These are phyloP conservation scores for Eimeria praecox DNA, from an alignment of 169 alveolate species.

Conservation along the genomic window DNA sequence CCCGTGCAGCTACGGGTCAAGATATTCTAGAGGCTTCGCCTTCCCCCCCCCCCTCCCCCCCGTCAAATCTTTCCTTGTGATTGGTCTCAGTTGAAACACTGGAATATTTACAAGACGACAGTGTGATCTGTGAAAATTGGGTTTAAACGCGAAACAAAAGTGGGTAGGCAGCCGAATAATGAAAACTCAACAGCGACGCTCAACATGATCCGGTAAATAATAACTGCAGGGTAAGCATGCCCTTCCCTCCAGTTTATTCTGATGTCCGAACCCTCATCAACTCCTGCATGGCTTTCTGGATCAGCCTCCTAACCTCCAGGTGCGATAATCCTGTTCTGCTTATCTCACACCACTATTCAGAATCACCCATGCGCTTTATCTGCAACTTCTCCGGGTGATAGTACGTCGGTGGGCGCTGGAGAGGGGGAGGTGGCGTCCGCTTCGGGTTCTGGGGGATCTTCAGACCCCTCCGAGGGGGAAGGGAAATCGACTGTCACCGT, in stretches of 20 bases:
- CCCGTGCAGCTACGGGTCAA: not conserved
- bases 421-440: not conserved
- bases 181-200: not conserved
- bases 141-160: not conserved
- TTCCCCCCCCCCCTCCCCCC: too few species aligned
- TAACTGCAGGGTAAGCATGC: not conserved
- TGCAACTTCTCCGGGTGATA: not conserved
- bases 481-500: conserved; percentile 2
- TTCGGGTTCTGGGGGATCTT: conserved; percentile 61
- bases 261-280: not conserved
- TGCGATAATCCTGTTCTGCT: not conserved
- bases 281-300: not conserved
- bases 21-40: not conserved
- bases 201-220: not conserved
- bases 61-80: not conserved
- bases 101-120: not conserved
- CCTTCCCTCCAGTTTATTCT: not conserved
- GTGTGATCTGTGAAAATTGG: not conserved
- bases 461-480: conserved; percentile 20
- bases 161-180: not conserved
- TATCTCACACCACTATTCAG: not conserved
- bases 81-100: not conserved
- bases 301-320: not conserved
- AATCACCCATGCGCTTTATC: not conserved
- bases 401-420: conserved; percentile 6